A percentile compares a stretch with the other conserved stretches of the same genome.
phyloP scores from a whole-genome alignment of 78 protist species.

The Dictyostelium firmibasis region DNA sequence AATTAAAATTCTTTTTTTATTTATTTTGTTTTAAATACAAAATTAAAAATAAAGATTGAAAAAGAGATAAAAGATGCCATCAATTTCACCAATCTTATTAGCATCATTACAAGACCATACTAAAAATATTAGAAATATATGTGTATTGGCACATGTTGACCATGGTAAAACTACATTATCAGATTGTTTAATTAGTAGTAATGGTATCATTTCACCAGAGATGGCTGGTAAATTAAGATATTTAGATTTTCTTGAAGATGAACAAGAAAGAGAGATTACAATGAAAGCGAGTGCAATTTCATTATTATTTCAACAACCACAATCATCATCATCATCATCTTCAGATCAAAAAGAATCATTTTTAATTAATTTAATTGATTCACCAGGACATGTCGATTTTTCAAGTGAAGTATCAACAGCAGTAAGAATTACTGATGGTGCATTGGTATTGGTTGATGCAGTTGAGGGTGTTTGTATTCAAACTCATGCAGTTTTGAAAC shows the following conservation, averaged over 20 bases:
- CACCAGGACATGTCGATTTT: conserved; percentile 99
- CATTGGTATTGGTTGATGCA: conserved; percentile 90
- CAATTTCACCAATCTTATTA: conserved; percentile 13
- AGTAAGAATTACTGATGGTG: conserved; percentile 93
- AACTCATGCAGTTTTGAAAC: conserved; percentile 96
- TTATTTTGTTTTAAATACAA: no score
- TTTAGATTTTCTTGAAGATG: conserved; percentile 95
- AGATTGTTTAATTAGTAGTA: conserved; percentile 93
- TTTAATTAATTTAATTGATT: conserved; percentile 94
- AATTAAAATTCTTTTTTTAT: no score
- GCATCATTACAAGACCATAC: conserved; percentile 52
- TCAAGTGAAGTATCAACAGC: conserved; percentile 91
- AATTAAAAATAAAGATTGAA: not conserved
- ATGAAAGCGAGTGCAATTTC: conserved; percentile 97
- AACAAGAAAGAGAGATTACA: conserved; percentile 97
- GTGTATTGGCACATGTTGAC: conserved; percentile 98
- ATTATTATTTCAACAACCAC: conserved; percentile 67
- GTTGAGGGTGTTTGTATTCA: conserved; percentile 91
- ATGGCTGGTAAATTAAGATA: conserved; percentile 95
- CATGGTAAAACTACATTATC: conserved; percentile 98
- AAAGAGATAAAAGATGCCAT: not conserved
- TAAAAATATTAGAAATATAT: conserved; percentile 88
- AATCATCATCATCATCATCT: not conserved
- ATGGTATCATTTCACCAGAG: conserved; percentile 93
- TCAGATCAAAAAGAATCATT: conserved; percentile 11